Evolutionary conservation across 1,284 basidiomycete genomes (phyloP), one percentile per base, ranked within the genome.

Genomic region (Coniferiporia weirii): DNA sequence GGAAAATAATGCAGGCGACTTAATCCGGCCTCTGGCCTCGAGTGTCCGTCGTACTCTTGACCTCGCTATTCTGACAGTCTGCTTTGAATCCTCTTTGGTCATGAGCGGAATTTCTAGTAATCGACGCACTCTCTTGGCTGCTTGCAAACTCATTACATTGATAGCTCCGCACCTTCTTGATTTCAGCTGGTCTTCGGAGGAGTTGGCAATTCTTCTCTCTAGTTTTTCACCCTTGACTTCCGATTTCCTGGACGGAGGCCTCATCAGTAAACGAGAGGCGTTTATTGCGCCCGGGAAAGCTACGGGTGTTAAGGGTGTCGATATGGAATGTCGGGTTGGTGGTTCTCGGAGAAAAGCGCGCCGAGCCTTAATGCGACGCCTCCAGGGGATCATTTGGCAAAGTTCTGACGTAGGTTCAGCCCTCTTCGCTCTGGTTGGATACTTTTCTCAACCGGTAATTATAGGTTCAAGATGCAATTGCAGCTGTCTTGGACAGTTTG

Each of bases 31-130:
- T 32, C 78, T 81, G 1, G 79, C 82, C 0, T 89, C 91, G 66
- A 78, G 76, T 47, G 77, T 85, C 3, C 83, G 90, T 12, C 78
- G 80, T 36, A 76, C 81, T 3, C 67, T 95, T 44, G 92, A 95
- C 66, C 71, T 88, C 15, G 80, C 84, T 1, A 75, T 91, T 3
- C 72, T 79, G 0, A 78, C 83, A 0, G 70, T 95, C 1, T 73
- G 75, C 19, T 94, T 89, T 65, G 89, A 94, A 68, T 81, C 81
- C 0, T 67, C 83, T 0, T 79, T 94, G 6, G 68, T 79, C 8
- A 64, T 82, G 57, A 90, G 91, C 59, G 87, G 87, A 5, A 80
- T 79, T 1, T 74, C 78, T 34, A 72, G 76, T 6, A 84, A 84
- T 63, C 73, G 79, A 52, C 78, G 81, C n/a, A 79, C 85, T 15